phyloP scores from a whole-genome alignment of 306 rosid species.

The Chamaecrista fasciculata region DNA sequence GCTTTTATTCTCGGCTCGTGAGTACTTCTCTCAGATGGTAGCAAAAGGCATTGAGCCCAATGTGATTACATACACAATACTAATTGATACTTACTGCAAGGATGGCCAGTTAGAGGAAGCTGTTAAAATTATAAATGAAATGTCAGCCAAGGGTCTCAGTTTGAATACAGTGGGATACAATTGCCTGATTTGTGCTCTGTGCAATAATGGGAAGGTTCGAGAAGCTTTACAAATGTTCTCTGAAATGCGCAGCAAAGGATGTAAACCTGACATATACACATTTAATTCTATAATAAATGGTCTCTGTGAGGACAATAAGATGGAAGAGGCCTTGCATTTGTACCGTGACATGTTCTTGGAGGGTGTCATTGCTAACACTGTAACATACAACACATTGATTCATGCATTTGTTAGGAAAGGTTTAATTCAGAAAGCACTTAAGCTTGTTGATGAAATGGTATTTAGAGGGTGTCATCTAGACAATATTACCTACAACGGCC shows the following conservation, averaged over 20 bases:
- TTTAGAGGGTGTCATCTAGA: slow-evolving; percentile 80
- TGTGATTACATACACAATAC: slow-evolving; percentile 72
- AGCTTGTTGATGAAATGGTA: slow-evolving; percentile 79
- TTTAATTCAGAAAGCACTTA: slow-evolving; percentile 60
- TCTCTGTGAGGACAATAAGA: slow-evolving; percentile 57
- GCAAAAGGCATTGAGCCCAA: slow-evolving; percentile 67
- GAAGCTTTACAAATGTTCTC: slow-evolving; percentile 56
- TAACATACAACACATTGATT: slow-evolving; percentile 79
- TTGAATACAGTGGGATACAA: slow-evolving; percentile 79
- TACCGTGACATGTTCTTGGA: slow-evolving; percentile 74
- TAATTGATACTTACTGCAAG: slow-evolving; percentile 76
- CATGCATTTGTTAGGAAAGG: slow-evolving; percentile 60
- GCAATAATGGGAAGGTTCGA: slow-evolving; percentile 56
- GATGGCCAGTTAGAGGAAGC: slow-evolving; percentile 65
- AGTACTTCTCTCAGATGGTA: slow-evolving; percentile 61
- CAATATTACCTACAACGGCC: slow-evolving; percentile 74
- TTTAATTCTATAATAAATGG: slow-evolving; percentile 78
- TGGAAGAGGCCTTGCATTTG: slow-evolving; percentile 66
- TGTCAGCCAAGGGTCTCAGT: slow-evolving; percentile 61
- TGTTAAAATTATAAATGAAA: slow-evolving; percentile 54
- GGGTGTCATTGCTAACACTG: slow-evolving; percentile 86
- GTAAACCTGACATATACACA: slow-evolving; percentile 79
- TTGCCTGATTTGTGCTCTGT: slow-evolving; percentile 64
- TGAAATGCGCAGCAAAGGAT: slow-evolving; percentile 70
- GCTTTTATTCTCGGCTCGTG: slow-evolving; percentile 56